A percentile compares a stretch with the other conserved stretches of the same genome.
phyloP scores from a whole-genome alignment of 768 basidiomycete species.

The Suillus ampliporus region DNA sequence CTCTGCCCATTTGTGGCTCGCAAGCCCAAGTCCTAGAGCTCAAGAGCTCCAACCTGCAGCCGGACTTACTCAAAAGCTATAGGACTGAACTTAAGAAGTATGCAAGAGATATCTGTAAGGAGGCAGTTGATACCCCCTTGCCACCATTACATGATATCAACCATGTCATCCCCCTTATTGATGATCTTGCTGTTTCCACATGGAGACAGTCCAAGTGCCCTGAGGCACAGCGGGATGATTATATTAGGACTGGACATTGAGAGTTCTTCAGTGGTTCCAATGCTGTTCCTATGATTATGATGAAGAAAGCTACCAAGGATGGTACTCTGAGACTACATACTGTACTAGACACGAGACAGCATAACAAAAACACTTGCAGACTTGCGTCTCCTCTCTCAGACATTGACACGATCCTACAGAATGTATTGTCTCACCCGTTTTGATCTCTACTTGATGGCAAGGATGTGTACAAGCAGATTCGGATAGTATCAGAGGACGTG shows the following conservation, averaged over 20 bases:
- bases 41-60: too few relatives aligned
- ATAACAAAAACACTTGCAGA: conserved; percentile 39
- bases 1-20: too few relatives aligned
- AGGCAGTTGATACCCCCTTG: too few relatives aligned
- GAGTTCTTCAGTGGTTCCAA: conserved; percentile 29
- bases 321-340: conserved; percentile 23
- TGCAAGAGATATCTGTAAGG: too few relatives aligned
- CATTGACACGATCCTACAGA: conserved; percentile 31
- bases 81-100: too few relatives aligned
- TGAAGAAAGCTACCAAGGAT: conserved; percentile 32
- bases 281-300: conserved; percentile 39
- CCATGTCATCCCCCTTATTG: too few relatives aligned
- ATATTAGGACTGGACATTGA: conserved; percentile 37
- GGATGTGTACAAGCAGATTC: conserved; percentile 41
- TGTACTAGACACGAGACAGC: conserved; percentile 31
- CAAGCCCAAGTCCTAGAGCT: too few relatives aligned
- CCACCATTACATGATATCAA: too few relatives aligned
- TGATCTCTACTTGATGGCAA: conserved; percentile 35
- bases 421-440: conserved; percentile 25
- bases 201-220: too few relatives aligned
- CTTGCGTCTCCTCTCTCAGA: conserved; percentile 36
- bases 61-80: too few relatives aligned
- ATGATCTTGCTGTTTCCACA: too few relatives aligned
- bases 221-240: too few relatives aligned
- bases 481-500: conserved; percentile 31